Conservation (phyloP, 2,329 filamentous ascomycete genomes). For the Ophiostoma tasmaniense region DNA sequence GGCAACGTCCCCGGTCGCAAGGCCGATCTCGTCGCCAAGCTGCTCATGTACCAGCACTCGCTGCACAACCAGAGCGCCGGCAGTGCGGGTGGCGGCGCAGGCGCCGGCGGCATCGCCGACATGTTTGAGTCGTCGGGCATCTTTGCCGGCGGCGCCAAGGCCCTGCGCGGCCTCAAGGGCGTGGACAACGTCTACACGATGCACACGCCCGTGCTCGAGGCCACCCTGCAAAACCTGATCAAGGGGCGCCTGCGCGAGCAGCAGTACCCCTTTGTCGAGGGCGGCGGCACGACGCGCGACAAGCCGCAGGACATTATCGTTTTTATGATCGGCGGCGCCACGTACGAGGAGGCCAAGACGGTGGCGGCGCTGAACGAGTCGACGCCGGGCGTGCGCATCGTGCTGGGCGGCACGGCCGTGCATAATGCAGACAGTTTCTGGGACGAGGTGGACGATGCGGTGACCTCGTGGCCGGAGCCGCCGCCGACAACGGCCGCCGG, state of each 20-base stretch:
- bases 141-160: conserved; percentile 66
- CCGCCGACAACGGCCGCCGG: conserved; percentile 29
- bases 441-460: conserved; percentile 84
- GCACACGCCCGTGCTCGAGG: conserved; percentile 80
- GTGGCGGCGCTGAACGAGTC: conserved; percentile 90
- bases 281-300: conserved; percentile 68
- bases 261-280: conserved; percentile 89
- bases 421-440: conserved; percentile 84
- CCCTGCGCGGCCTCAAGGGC: conserved; percentile 90
- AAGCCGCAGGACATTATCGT: conserved; percentile 95
- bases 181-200: conserved; percentile 99
- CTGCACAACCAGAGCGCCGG: conserved; percentile 75
- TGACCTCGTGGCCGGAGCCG: conserved; percentile 74
- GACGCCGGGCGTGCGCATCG: conserved; percentile 78
- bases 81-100: conserved; percentile 61
- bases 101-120: conserved; percentile 74
- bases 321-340: conserved; percentile 87
- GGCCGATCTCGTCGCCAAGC: conserved; percentile 70
- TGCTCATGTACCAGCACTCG: conserved; percentile 79
- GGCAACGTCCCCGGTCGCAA: conserved; percentile 70
- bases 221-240: conserved; percentile 83
- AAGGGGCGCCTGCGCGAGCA: conserved; percentile 81
- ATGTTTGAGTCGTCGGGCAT: conserved; percentile 88
- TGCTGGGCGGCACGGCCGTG: conserved; percentile 78
- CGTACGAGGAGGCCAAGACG: conserved; percentile 95